Base-by-base conservation (phyloP, 2,329 filamentous ascomycete genomes). In the Ceratocystiopsis brevicomis region DNA sequence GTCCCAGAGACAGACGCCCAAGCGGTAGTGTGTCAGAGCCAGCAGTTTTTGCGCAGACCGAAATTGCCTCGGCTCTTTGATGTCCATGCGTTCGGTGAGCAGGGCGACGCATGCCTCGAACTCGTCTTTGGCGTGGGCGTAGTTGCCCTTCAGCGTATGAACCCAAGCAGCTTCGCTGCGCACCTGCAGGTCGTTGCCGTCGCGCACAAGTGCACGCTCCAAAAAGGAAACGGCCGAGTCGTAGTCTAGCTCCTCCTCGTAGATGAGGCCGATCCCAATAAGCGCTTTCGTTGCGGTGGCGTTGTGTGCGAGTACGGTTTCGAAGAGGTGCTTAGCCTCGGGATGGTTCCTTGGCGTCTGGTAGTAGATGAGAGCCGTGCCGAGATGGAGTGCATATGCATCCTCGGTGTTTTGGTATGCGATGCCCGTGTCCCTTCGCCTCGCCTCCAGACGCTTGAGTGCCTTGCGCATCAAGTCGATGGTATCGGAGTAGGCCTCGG, bases 231-330 rank as follows among this genome's bases (percentile, higher is more conserved):
- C 76, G 0, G 92, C 90, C 53, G 84, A 71, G 39, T 73, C 67
- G 53, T 83, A 95, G 49, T 96, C 81, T 53, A 94, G 81, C 50
- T 94, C 86, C 53, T 96, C 90, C 58, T 95, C 86, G 39, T 87
- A 79, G 37, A 98, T 88, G 19, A 96, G 62, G 1, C 90, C 92
- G 33, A 95, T 76, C 1, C 90, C 90, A 39, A 96, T 82, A 48
- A 98, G 65, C 3, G 87, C 87, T 30, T 76, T 64, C 0, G 86
- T 92, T 1, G 81, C 87, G 3, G 73, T 74, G 2, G 77, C 70
- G 45, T 92, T 85, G 21, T 81, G 73, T 40, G 73, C 66, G 1
- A 98, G 67, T 6, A 96, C 81, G 30, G 72, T 72, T 51, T 94
- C 78, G 51, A 98, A 96, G 0, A 95, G 67, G n/a, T 61, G 60